Conservation (phyloP, 1,284 basidiomycete genomes). For the Waitea zeae region DNA sequence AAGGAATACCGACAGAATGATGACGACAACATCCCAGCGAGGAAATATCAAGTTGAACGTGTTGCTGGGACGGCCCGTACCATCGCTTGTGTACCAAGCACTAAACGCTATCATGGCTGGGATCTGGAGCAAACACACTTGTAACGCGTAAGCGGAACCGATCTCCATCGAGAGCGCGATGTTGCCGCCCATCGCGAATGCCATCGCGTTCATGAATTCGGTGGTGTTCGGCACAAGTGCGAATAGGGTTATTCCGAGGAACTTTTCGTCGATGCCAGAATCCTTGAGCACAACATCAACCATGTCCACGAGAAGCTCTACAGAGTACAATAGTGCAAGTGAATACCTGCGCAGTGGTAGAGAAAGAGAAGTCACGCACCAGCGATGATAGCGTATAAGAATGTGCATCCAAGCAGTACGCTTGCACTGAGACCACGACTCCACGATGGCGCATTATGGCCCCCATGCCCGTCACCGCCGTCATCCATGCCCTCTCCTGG, state of each 20-base stretch:
- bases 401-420: constrained; percentile 79
- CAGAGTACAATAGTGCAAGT: too few relatives aligned
- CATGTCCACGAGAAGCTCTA: constrained; percentile 88
- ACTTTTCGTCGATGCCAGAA: constrained; percentile 95
- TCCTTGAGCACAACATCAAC: constrained; percentile 90
- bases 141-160: constrained; percentile 94
- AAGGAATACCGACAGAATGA: constrained; percentile 89
- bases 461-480: constrained; percentile 48
- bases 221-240: constrained; percentile 98
- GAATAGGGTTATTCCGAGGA: constrained; percentile 92
- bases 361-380: constrained; percentile 29
- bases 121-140: constrained; percentile 95
- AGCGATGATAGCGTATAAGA: constrained; percentile 90
- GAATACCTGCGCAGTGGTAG: constrained; percentile 1
- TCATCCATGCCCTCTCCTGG: constrained; percentile 20
- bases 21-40: constrained; percentile 93
- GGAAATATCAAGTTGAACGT: constrained; percentile 97
- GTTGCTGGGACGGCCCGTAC: constrained; percentile 68
- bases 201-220: constrained; percentile 99
- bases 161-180: constrained; percentile 99
- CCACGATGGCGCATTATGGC: constrained; percentile 95
- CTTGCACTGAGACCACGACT: constrained; percentile 75
- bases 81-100: constrained; percentile 76
- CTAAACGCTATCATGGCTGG: constrained; percentile 99
- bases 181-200: constrained; percentile 96